Evolutionary conservation across 2,329 filamentous ascomycete genomes (phyloP).

Genomic region (Didymella pinodella): DNA sequence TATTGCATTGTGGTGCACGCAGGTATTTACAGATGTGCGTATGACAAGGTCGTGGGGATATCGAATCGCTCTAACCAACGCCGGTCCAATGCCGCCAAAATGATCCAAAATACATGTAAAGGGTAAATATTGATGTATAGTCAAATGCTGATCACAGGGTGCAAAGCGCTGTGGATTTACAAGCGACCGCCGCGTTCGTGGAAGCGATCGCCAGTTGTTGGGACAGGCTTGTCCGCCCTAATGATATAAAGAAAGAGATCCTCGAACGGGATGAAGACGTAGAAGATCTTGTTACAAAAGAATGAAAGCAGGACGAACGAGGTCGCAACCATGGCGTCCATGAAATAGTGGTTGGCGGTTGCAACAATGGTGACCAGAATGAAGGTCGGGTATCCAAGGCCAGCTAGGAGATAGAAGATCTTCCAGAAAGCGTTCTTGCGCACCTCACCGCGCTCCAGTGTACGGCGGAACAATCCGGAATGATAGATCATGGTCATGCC

Average conservation of each 20-base stretch:
- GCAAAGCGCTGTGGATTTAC: constrained; percentile 16
- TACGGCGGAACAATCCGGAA: constrained; percentile 57
- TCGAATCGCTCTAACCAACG: constrained; percentile 18
- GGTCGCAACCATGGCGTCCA: constrained; percentile 62
- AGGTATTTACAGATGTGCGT: constrained; percentile 13
- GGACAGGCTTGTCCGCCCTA: constrained; percentile 62
- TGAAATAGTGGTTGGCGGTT: constrained; percentile 69
- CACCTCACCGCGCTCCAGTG: constrained; percentile 53
- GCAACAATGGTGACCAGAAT: constrained; percentile 67
- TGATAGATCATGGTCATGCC: constrained; percentile 63
- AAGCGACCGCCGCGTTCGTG: constrained; percentile 46
- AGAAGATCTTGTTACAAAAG: constrained; percentile 59
- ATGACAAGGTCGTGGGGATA: constrained; percentile 10
- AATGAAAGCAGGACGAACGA: constrained; percentile 59
- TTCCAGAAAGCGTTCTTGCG: constrained; percentile 54
- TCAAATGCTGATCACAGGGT: neutral
- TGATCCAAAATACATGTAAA: constrained; percentile 6
- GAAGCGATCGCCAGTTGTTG: constrained; percentile 61
- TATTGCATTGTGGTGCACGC: constrained; percentile 5
- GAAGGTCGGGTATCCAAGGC: constrained; percentile 61
- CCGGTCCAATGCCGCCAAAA: constrained; percentile 17
- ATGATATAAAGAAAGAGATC: constrained; percentile 59
- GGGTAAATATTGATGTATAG: constrained; percentile 5
- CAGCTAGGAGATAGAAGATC: constrained; percentile 56
- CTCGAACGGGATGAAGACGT: constrained; percentile 61